A percentile compares a stretch with the other conserved stretches of the same genome.
Evolutionary conservation across 129 eudicot genomes (phyloP).

Genomic region (Solidago caesia): DNA sequence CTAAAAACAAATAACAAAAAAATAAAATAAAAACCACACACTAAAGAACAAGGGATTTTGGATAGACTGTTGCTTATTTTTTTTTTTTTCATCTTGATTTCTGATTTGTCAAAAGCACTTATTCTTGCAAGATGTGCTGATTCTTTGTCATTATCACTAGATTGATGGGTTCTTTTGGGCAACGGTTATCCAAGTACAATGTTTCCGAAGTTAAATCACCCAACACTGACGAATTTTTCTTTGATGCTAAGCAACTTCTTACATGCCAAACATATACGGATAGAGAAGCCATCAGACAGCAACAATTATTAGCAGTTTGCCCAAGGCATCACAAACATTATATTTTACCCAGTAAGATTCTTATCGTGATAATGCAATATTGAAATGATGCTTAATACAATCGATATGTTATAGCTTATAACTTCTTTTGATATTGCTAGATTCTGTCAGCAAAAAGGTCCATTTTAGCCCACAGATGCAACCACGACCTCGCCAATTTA

Average conservation of each 20-base stretch:
- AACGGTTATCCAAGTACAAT: slow-evolving; percentile 2
- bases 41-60: slow-evolving; percentile 1
- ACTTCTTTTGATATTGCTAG: slow-evolving; percentile 34
- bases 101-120: neutral
- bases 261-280: slow-evolving; percentile 93
- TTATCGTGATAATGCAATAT: neutral
- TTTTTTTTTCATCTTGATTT: slow-evolving; percentile 24
- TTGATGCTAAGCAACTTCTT: slow-evolving; percentile 65
- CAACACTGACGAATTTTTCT: slow-evolving; percentile 13
- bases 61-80: neutral
- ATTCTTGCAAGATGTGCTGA: neutral
- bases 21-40: neutral
- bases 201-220: slow-evolving; percentile 15
- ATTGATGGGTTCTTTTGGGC: neutral
- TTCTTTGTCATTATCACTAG: slow-evolving; percentile 8
- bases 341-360: slow-evolving; percentile 76
- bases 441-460: slow-evolving; percentile 86
- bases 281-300: slow-evolving; percentile 97
- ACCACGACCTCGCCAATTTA: slow-evolving; percentile 50
- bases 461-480: slow-evolving; percentile 79
- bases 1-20: neutral
- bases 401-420: slow-evolving; percentile 3
- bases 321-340: slow-evolving; percentile 99
- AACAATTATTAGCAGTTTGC: slow-evolving; percentile 73
- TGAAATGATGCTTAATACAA: neutral